Base-by-base conservation (phyloP, 345 rosid genomes). In the Pistacia integerrima region DNA sequence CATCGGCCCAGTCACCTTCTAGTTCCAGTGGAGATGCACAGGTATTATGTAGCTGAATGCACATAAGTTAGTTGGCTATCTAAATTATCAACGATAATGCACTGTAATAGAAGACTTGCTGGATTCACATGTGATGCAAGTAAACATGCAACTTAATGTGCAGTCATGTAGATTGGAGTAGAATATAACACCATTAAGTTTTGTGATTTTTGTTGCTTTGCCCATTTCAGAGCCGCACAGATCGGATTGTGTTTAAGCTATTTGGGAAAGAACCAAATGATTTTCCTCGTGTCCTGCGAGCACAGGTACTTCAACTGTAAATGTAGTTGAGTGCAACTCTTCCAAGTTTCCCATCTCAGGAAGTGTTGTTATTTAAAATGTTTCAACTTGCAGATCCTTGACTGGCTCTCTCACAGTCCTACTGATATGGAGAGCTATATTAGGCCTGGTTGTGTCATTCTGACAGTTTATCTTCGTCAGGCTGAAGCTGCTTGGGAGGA, bases 371-470 rank as follows among this genome's bases (percentile, higher is more conserved):
- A 74, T 70, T 35, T 71, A 38, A 74, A 65, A 41, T 76, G 1
- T 78, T 82, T 81, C 67, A 67, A 67, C 76, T 70, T 89, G 48
- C 97, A 97, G 99, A 89, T 97, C 82, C 89, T 97, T 73, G 91
- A 91, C 59, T 97, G 98, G 99, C 79, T 97, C 66, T 84, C 97
- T 72, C 95, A 92, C 78, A 97, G 97, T 87, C 99, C 98, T 30
- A 88, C 97, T 73, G 99, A 96, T 79, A 96, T 96, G 70, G 99
- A 93, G 94, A 92, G 99, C 90, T 91, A 96, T 88, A 96, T 96
- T 74, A 88, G 97, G 75, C 99, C 99, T 73, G 99, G 99, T 59
- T 96, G 99, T 80, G 83, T 96, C 66, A 81, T 96, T 76, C 79
- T 96, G 71, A 94, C 99, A 16, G 74, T 92, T 59, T 92, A 96